phyloP scores from a whole-genome alignment of 257 asterid species.

The Solanum pinnatisectum region DNA sequence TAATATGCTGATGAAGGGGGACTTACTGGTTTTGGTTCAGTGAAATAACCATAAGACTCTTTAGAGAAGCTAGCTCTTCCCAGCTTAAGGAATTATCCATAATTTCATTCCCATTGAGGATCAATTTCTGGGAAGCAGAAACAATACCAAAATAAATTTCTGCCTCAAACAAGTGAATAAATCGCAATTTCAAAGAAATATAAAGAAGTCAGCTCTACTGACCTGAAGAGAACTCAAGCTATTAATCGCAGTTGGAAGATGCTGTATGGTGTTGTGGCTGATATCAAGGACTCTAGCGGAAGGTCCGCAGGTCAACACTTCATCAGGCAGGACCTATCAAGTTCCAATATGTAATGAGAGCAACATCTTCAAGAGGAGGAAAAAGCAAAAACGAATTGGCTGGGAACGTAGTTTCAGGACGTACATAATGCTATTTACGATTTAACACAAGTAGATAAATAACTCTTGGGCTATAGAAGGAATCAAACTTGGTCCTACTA shows the following conservation, averaged over 20 bases:
- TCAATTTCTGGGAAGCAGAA: conserved; percentile 43
- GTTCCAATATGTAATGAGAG: conserved; percentile 10
- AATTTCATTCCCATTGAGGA: conserved; percentile 50
- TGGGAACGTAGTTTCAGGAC: not conserved
- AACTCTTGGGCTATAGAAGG: not conserved
- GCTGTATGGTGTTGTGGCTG: conserved; percentile 50
- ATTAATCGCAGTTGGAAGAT: conserved; percentile 51
- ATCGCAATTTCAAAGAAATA: conserved; percentile 1
- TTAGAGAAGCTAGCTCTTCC: conserved; percentile 65
- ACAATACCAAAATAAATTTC: not conserved
- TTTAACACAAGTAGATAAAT: not conserved
- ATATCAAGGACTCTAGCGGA: conserved; percentile 64
- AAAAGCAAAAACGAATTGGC: not conserved
- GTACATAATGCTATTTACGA: not conserved
- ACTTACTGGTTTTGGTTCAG: conserved; percentile 58
- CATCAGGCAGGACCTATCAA: conserved; percentile 70
- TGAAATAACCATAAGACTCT: conserved; percentile 49
- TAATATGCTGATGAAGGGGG: not conserved
- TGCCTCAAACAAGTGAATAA: not conserved
- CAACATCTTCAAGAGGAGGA: conserved; percentile 1
- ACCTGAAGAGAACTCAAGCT: conserved; percentile 55
- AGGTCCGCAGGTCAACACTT: conserved; percentile 58
- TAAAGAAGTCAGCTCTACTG: conserved; percentile 1
- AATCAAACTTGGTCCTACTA: not conserved
- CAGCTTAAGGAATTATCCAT: conserved; percentile 50